These are phyloP conservation scores for Phoma sp. DNA, from an alignment of 2,329 filamentous ascomycete genomes.

Conservation along the genomic window DNA sequence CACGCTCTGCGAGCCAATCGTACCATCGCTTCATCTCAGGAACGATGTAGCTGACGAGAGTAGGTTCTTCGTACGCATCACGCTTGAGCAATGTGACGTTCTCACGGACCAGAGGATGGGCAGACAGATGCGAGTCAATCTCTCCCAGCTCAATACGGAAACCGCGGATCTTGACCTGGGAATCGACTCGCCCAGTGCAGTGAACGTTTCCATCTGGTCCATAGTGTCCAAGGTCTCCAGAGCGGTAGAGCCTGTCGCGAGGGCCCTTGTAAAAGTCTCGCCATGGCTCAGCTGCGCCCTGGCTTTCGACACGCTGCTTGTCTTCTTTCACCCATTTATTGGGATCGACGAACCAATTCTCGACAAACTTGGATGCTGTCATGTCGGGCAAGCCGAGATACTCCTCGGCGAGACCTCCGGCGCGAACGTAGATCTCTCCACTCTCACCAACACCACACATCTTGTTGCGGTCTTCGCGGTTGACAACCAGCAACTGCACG, in stretches of 20 bases:
- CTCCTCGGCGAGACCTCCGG: slow-evolving; percentile 82
- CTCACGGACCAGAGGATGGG: slow-evolving; percentile 77
- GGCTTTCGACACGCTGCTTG: slow-evolving; percentile 56
- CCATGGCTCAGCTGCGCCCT: slow-evolving; percentile 71
- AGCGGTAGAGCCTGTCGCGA: slow-evolving; percentile 84
- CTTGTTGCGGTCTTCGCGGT: slow-evolving; percentile 48
- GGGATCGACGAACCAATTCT: slow-evolving; percentile 85
- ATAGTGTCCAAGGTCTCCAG: slow-evolving; percentile 83
- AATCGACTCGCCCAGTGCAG: slow-evolving; percentile 79
- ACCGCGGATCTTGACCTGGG: slow-evolving; percentile 94
- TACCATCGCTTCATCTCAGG: slow-evolving; percentile 79
- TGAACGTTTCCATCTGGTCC: slow-evolving; percentile 73
- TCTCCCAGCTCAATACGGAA: slow-evolving; percentile 95
- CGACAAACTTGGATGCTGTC: slow-evolving; percentile 76
- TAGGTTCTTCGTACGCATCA: slow-evolving; percentile 84
- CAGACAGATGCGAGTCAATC: slow-evolving; percentile 82
- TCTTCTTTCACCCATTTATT: slow-evolving; percentile 71
- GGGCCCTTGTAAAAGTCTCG: slow-evolving; percentile 78
- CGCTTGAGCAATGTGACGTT: slow-evolving; percentile 84
- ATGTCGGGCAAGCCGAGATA: slow-evolving; percentile 70
- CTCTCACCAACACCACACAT: slow-evolving; percentile 81
- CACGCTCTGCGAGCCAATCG: slow-evolving; percentile 64
- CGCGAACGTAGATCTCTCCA: slow-evolving; percentile 83
- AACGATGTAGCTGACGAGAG: slow-evolving; percentile 87
- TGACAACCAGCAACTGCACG: slow-evolving; percentile 64